A percentile compares a stretch with the other conserved stretches of the same genome.
Evolutionary conservation across 768 basidiomycete species (phyloP).

Genomic region (Termitomyces sp.): DNA sequence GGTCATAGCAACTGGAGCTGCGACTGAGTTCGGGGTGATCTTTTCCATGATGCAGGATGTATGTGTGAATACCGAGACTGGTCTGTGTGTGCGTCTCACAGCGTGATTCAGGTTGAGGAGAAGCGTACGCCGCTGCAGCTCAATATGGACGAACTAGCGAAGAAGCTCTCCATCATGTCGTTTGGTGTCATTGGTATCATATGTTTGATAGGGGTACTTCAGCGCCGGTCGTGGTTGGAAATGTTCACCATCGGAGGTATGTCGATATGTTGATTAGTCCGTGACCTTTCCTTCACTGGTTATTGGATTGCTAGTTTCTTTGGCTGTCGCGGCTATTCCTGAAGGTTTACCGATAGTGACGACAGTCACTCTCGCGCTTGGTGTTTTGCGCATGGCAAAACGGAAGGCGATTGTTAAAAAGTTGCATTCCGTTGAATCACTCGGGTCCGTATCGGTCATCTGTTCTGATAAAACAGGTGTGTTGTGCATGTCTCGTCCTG

Average conservation of each 20-base stretch:
- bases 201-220: slow-evolving; percentile 82
- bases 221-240: slow-evolving; percentile 85
- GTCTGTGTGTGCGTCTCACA: background rate
- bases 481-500: slow-evolving; percentile 5
- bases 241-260: slow-evolving; percentile 99
- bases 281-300: background rate
- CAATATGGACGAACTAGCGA: slow-evolving; percentile 95
- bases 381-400: slow-evolving; percentile 90
- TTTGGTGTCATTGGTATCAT: slow-evolving; percentile 96
- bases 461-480: slow-evolving; percentile 95
- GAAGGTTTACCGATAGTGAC: slow-evolving; percentile 97
- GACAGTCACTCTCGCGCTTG: slow-evolving; percentile 92
- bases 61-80: slow-evolving; percentile 13
- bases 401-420: slow-evolving; percentile 97
- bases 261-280: slow-evolving; percentile 15
- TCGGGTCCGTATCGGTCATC: slow-evolving; percentile 95
- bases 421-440: slow-evolving; percentile 87
- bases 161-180: slow-evolving; percentile 83
- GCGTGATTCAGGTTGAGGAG: slow-evolving; percentile 59
- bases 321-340: slow-evolving; percentile 97
- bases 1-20: slow-evolving; percentile 80
- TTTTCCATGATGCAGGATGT: slow-evolving; percentile 99
- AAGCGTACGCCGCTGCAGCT: slow-evolving; percentile 88
- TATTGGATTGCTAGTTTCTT: slow-evolving; percentile 57
- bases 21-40: slow-evolving; percentile 93